Base-by-base conservation (phyloP, 331 rosid species). In the Cydonia oblonga region DNA sequence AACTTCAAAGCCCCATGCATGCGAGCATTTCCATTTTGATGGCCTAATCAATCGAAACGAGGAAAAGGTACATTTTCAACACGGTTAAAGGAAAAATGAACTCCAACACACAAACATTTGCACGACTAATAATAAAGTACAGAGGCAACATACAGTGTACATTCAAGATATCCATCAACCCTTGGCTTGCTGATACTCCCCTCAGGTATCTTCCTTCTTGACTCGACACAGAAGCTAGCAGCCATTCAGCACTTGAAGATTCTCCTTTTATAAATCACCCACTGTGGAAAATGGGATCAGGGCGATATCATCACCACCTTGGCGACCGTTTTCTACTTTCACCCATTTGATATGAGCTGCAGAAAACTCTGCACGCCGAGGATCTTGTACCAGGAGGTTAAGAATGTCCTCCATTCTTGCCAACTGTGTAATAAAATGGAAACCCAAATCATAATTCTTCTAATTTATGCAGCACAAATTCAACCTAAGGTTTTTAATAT, bases 141-240 rank as follows among this genome's bases (percentile, higher is more conserved):
- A 70, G 35, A 66, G 22, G 51, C 40, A 72, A 60, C 93, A 64
- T 73, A 89, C 96, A 89, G 49, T 57, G 87, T 89, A 72, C 89
- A 91, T 59, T 89, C 92, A 42, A 91, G 97, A 79, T 89, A 89
- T 52, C 92, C 91, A 77, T 91, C 97, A 72, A 91, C 88, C 88
- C 96, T 85, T 53, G 96, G 92, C 80, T 91, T 89, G 78, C 78
- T 76, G 69, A 89, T 67, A 70, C 96, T 86, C 61, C 96, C 97
- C 24, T 77, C 77, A 56, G 83, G 52, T 84, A 90, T 84, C 82
- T 89, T 89, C 78, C 97, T 84, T 70, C 88, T 89, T 3, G 96
- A 87, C 80, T 91, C 91, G 12, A 87, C 20, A 5, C 96, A 92
- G 68, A 91, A 89, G 79, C 81, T 87, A 66, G 97, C 88, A 6